Base-by-base conservation (phyloP, 495 filamentous ascomycete genomes). In the Melanomma pulvis-pyrius region DNA sequence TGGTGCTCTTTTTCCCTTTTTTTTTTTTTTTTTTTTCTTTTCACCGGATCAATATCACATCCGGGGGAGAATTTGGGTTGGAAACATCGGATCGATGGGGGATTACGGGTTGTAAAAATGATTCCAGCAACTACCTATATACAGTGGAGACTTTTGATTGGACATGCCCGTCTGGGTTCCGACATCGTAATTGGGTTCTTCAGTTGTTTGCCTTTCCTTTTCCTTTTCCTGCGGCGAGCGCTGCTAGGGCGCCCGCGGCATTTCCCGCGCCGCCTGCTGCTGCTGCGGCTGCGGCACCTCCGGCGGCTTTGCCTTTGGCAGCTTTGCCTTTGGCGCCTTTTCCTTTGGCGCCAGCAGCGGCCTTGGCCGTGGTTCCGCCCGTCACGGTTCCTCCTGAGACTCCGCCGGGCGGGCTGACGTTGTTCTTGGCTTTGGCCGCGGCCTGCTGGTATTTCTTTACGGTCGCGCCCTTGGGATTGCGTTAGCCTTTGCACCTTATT, bases 341-440 rank as follows among this genome's bases (percentile, higher is more conserved):
- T 53, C 50, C 47, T 8, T 12, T 22, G 21, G 8, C 29, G 8
- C 29, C 29, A 28, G 3, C 25, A 19, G 22, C 28, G 2, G 52
- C 28, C 25, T 36, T 36, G 25, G 26, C 22, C 13, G 22, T 50
- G 47, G 11, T 50, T 8, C 36, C 4, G 19, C 28, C 28, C 9
- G 52, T 55, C 25, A 55, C 52, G 6, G 26, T 55, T 21, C 55
- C 55, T 41, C 55, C 55, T 2, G 7, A 22, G 1, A 58, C 26
- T 7, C 55, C 55, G 21, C 55, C 55, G 3, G 19, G 2, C 7
- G 55, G 55, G 22, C 22, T 28, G 32, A 58, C 55, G 21, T 58
- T 58, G 32, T 58, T 58, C 19, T 58, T 41, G 17, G 55, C 55
- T 22, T 58, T 25, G 2, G 55, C 30, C 7, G 55, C 55, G 32